Conservation (phyloP, 805 yeast species). For the Millerago galiae region DNA sequence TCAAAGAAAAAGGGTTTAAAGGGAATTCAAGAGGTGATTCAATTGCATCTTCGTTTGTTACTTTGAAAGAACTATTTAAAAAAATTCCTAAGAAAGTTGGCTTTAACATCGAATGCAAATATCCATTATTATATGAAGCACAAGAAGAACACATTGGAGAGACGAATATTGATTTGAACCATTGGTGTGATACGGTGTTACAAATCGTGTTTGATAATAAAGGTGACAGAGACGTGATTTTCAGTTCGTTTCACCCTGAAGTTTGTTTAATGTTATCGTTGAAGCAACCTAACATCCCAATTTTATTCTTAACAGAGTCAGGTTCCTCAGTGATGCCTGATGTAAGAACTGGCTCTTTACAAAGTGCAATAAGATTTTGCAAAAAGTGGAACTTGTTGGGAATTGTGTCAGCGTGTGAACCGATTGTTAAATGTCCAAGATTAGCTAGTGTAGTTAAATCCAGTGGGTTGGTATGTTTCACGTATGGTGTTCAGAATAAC, state of each 20-base stretch:
- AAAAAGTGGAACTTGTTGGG: conserved; percentile 89
- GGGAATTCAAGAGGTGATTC: conserved; percentile 89
- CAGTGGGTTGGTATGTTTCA: conserved; percentile 86
- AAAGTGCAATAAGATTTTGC: conserved; percentile 86
- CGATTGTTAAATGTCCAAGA: conserved; percentile 85
- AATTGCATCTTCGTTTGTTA: conserved; percentile 88
- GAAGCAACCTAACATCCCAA: conserved; percentile 92
- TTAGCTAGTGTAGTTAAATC: conserved; percentile 87
- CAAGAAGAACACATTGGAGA: conserved; percentile 85
- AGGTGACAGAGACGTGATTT: conserved; percentile 76
- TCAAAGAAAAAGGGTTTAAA: conserved; percentile 78
- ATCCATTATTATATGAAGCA: conserved; percentile 93
- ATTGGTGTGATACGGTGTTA: conserved; percentile 83
- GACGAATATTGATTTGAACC: conserved; percentile 73
- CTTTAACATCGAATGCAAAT: conserved; percentile 89
- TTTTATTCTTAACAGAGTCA: conserved; percentile 81
- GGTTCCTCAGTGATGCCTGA: conserved; percentile 89
- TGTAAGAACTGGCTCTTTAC: conserved; percentile 78
- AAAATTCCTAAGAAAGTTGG: conserved; percentile 82
- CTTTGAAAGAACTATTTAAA: conserved; percentile 75
- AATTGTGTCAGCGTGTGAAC: conserved; percentile 81
- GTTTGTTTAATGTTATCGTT: conserved; percentile 77
- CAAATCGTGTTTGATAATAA: conserved; percentile 72
- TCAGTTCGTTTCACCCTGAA: conserved; percentile 94
- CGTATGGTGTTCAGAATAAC: conserved; percentile 82